Evolutionary conservation across 1,139 yeast genomes (phyloP).

Genomic region (Nakaseomyces kungkrabaensis): DNA sequence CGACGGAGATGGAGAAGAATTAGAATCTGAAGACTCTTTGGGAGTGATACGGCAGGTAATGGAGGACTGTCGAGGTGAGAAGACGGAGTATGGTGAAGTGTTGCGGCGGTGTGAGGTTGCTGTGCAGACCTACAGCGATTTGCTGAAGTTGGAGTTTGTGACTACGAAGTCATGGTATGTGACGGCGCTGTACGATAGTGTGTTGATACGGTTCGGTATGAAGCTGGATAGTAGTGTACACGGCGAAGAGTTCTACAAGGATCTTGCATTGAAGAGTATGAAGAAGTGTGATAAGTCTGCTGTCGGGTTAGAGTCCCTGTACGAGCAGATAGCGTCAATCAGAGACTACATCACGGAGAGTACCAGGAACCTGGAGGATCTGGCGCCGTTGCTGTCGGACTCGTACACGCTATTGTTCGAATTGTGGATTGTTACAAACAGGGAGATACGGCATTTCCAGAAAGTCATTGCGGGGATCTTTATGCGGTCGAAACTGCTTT

Average conservation of each 20-base stretch:
- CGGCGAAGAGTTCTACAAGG: conserved; percentile 15
- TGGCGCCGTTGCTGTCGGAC: conserved; percentile 11
- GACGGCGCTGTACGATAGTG: conserved; percentile 15
- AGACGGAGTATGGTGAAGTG: not conserved
- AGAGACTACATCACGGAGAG: conserved; percentile 10
- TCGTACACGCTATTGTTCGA: conserved; percentile 19
- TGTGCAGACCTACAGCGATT: conserved; percentile 14
- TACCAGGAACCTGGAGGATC: conserved; percentile 3
- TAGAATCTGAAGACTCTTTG: not conserved
- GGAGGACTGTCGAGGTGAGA: not conserved
- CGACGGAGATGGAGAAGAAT: not conserved
- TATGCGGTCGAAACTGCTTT: conserved; percentile 19
- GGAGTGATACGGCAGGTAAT: not conserved
- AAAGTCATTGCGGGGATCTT: conserved; percentile 17
- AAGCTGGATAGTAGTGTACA: conserved; percentile 1
- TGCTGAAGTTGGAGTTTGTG: conserved; percentile 15
- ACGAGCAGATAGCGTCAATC: conserved; percentile 9
- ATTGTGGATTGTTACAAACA: conserved; percentile 20
- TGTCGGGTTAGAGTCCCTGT: conserved; percentile 14
- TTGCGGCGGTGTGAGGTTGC: conserved; percentile 1
- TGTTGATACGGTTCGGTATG: conserved; percentile 16
- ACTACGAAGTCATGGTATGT: conserved; percentile 20
- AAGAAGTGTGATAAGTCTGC: conserved; percentile 22
- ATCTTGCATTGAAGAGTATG: conserved; percentile 19
- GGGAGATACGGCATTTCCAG: conserved; percentile 13